phyloP scores from a whole-genome alignment of 2,329 filamentous ascomycete species.

The Lachnellula hyalina region DNA sequence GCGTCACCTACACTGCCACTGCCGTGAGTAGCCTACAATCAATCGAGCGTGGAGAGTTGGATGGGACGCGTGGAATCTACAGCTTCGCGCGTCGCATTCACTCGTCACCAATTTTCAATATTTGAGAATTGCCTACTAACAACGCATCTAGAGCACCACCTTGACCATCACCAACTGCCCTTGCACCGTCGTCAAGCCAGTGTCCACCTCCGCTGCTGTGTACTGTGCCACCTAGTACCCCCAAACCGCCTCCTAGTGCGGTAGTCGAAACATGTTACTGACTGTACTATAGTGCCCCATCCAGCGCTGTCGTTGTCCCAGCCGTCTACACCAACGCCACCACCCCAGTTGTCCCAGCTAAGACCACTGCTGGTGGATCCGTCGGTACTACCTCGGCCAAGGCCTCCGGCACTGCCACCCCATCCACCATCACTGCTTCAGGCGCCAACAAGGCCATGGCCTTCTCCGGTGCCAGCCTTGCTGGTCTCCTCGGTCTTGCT shows the following conservation, averaged over 20 bases:
- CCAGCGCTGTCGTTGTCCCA: slow-evolving; percentile 12
- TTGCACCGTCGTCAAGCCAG: slow-evolving; percentile 28
- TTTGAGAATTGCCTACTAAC: slow-evolving; percentile 10
- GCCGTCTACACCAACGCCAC: slow-evolving; percentile 19
- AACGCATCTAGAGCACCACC: slow-evolving; percentile 19
- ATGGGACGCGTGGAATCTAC: background rate
- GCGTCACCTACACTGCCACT: slow-evolving; percentile 46
- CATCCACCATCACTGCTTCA: slow-evolving; percentile 42
- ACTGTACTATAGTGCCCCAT: slow-evolving; percentile 16
- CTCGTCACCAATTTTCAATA: background rate
- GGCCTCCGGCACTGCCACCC: slow-evolving; percentile 25
- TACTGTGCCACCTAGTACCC: slow-evolving; percentile 49
- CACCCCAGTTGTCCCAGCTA: slow-evolving; percentile 20
- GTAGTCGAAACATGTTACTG: slow-evolving; percentile 11
- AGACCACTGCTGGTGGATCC: slow-evolving; percentile 20
- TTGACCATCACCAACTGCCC: slow-evolving; percentile 30
- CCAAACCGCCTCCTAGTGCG: slow-evolving; percentile 19
- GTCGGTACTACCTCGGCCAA: slow-evolving; percentile 19
- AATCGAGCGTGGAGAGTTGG: background rate
- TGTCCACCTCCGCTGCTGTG: slow-evolving; percentile 23
- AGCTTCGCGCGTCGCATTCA: background rate
- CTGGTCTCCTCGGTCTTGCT: slow-evolving; percentile 54
- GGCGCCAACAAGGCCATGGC: slow-evolving; percentile 52
- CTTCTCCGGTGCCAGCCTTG: slow-evolving; percentile 54
- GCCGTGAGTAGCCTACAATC: slow-evolving; percentile 32